A percentile compares a stretch with the other conserved stretches of the same genome.
These are phyloP conservation scores for Desmodesmus armatus DNA, from an alignment of 139 green algal species.

Conservation along the genomic window DNA sequence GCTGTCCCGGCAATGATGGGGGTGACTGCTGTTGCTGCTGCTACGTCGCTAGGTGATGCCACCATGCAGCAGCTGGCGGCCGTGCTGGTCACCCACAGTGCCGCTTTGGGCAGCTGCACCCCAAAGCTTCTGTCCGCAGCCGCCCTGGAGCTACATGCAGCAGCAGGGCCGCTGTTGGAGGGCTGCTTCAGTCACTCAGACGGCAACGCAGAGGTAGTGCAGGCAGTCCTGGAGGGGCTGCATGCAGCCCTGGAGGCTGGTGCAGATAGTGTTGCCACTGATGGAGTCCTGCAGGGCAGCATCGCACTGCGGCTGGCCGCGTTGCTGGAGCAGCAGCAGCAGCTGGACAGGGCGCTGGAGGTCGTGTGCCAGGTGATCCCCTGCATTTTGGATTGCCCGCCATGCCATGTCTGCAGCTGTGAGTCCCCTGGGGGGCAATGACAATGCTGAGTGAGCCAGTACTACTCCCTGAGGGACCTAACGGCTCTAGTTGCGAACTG, in stretches of 20 bases:
- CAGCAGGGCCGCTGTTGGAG: constrained; percentile 9
- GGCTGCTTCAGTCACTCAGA: neutral
- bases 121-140: constrained; percentile 30
- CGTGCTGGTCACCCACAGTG: neutral
- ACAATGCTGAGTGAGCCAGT: too few relatives aligned
- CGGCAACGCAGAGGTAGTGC: neutral
- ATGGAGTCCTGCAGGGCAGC: constrained; percentile 49
- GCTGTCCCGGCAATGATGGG: too few relatives aligned
- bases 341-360: constrained; percentile 6
- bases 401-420: too few relatives aligned
- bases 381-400: too few relatives aligned
- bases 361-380: constrained; percentile 53
- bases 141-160: constrained; percentile 25
- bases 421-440: too few relatives aligned
- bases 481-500: too few relatives aligned
- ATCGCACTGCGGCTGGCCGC: constrained; percentile 58
- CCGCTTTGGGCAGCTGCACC: neutral
- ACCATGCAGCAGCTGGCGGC: neutral
- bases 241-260: constrained; percentile 46
- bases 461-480: too few relatives aligned
- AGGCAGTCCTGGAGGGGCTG: constrained; percentile 4
- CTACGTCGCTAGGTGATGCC: neutral
- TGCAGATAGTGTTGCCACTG: constrained; percentile 52
- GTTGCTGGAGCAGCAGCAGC: constrained; percentile 56
- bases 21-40: neutral